Conservation (phyloP, 768 basidiomycete genomes). For the Kwoniella europaea region DNA sequence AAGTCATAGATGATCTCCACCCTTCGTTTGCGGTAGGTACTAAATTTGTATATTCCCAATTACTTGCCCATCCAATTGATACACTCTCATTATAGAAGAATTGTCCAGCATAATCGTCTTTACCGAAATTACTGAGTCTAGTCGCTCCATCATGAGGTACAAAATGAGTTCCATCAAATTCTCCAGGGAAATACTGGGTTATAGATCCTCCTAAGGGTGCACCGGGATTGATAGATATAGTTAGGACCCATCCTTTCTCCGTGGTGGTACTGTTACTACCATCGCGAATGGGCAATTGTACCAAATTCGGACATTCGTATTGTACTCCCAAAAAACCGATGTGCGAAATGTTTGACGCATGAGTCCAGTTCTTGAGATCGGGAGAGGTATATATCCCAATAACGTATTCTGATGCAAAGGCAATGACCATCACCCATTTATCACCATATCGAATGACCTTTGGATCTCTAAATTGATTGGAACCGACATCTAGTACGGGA, state of each 20-base stretch:
- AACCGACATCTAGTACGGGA: slow-evolving; percentile 45
- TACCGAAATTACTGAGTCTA: slow-evolving; percentile 38
- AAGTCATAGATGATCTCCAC: slow-evolving; percentile 46
- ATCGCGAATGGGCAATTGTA: slow-evolving; percentile 35
- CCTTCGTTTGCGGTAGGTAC: slow-evolving; percentile 45
- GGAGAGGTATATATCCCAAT: slow-evolving; percentile 48
- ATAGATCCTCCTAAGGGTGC: slow-evolving; percentile 44
- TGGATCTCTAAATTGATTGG: slow-evolving; percentile 51
- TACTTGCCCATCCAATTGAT: slow-evolving; percentile 46
- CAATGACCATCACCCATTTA: slow-evolving; percentile 52
- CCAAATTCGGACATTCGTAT: slow-evolving; percentile 50
- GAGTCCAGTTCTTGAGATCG: slow-evolving; percentile 46
- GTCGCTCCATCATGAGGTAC: slow-evolving; percentile 31
- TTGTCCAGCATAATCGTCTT: slow-evolving; percentile 52
- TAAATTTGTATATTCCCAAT: slow-evolving; percentile 46
- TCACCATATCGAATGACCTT: slow-evolving; percentile 47
- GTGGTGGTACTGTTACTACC: not conserved
- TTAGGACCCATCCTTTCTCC: slow-evolving; percentile 30
- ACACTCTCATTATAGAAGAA: slow-evolving; percentile 42
- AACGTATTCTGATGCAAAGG: slow-evolving; percentile 36
- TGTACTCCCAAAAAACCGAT: slow-evolving; percentile 37
- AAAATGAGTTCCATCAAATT: slow-evolving; percentile 48
- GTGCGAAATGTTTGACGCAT: slow-evolving; percentile 39
- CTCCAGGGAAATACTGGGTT: slow-evolving; percentile 42
- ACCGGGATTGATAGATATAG: slow-evolving; percentile 36